Conservation (phyloP, 352 stramenopile species). For the Pseudoperonospora humuli region DNA sequence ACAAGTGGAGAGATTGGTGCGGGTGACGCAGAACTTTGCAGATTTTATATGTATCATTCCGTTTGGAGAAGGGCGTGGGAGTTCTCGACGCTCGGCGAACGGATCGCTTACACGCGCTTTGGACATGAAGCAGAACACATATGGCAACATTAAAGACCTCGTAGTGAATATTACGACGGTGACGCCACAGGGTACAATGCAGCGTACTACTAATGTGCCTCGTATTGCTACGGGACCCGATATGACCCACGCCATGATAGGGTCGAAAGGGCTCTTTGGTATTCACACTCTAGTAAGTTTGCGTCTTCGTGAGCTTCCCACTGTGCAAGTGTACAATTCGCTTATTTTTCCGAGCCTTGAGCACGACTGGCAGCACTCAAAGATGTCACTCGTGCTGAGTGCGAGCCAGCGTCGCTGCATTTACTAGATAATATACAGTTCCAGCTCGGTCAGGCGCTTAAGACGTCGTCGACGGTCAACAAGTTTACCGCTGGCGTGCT, state of each 20-base stretch:
- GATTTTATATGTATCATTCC: slow-evolving; percentile 88
- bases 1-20: slow-evolving; percentile 79
- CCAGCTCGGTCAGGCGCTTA: slow-evolving; percentile 88
- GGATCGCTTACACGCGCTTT: slow-evolving; percentile 89
- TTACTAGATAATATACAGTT: slow-evolving; percentile 95
- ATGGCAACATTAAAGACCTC: slow-evolving; percentile 93
- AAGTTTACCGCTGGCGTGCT: slow-evolving; percentile 45
- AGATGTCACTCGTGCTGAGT: slow-evolving; percentile 60
- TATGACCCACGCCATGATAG: slow-evolving; percentile 75
- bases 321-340: slow-evolving; percentile 83
- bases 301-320: slow-evolving; percentile 79
- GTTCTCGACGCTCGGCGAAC: slow-evolving; percentile 90
- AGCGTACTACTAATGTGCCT: slow-evolving; percentile 40
- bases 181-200: slow-evolving; percentile 55
- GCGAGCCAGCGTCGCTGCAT: slow-evolving; percentile 81
- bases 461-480: slow-evolving; percentile 37
- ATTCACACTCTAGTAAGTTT: slow-evolving; percentile 92
- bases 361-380: slow-evolving; percentile 68
- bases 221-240: slow-evolving; percentile 87
- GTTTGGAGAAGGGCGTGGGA: slow-evolving; percentile 90
- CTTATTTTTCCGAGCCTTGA: slow-evolving; percentile 85
- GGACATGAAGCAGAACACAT: slow-evolving; percentile 92
- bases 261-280: slow-evolving; percentile 91
- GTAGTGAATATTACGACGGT: slow-evolving; percentile 79
- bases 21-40: slow-evolving; percentile 34